These are phyloP conservation scores for Fusarium palustre DNA, from an alignment of 2,329 filamentous ascomycete genomes.

Conservation along the genomic window DNA sequence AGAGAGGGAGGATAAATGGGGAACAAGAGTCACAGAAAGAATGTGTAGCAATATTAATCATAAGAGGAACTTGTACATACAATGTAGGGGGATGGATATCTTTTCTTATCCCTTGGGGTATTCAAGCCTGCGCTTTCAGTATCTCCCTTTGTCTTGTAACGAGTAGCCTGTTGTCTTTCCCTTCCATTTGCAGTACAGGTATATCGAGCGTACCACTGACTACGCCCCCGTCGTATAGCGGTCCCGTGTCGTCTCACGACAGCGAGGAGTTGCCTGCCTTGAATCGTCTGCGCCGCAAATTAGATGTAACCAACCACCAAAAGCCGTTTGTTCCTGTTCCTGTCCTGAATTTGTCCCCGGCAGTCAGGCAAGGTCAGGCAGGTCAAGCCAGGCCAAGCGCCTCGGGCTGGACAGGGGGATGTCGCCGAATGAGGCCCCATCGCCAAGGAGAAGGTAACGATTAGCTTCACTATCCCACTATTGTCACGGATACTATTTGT, in stretches of 20 bases:
- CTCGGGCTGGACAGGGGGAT: conserved; percentile 28
- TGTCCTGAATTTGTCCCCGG: conserved; percentile 19
- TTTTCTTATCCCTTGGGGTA: conserved; percentile 17
- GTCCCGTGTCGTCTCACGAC: conserved; percentile 17
- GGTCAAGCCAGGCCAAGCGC: conserved; percentile 36
- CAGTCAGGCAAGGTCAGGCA: conserved; percentile 37
- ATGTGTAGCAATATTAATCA: conserved; percentile 14
- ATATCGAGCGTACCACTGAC: neutral
- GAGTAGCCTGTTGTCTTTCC: neutral
- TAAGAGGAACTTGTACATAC: conserved; percentile 19
- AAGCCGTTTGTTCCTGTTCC: conserved; percentile 2
- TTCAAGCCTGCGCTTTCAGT: neutral
- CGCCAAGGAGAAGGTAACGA: conserved; percentile 32
- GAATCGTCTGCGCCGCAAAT: conserved; percentile 3
- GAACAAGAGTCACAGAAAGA: conserved; percentile 24
- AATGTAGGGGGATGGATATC: conserved; percentile 12
- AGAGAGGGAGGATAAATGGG: conserved; percentile 15
- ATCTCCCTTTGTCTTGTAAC: conserved; percentile 17
- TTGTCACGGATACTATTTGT: conserved; percentile 2
- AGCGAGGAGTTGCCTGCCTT: neutral
- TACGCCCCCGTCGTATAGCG: neutral
- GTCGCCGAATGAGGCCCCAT: conserved; percentile 22
- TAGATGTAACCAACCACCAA: conserved; percentile 2
- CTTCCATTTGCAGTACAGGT: neutral
- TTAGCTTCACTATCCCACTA: conserved; percentile 1